These are phyloP conservation scores for Lunularia cruciata DNA, from an alignment of 225 moss, liverwort and hornwort species.

Conservation along the genomic window DNA sequence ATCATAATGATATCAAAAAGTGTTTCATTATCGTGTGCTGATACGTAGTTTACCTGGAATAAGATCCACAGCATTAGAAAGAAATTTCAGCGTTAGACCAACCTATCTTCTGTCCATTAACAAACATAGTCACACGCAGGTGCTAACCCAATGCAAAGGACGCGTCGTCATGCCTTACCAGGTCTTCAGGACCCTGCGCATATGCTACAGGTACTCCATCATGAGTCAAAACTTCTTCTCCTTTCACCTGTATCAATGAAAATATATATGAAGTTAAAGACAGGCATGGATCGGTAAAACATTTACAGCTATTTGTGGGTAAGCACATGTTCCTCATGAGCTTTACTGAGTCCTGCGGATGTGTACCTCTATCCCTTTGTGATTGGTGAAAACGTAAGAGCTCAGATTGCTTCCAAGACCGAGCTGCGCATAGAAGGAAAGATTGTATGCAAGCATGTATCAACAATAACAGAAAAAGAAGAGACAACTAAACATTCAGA, in stretches of 20 bases:
- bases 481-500: too few relatives aligned
- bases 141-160: slow-evolving; percentile 1
- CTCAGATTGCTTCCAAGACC: slow-evolving; percentile 80
- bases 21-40: slow-evolving; percentile 95
- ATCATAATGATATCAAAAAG: slow-evolving; percentile 90
- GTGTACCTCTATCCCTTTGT: slow-evolving; percentile 67
- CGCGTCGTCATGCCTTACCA: slow-evolving; percentile 30
- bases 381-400: slow-evolving; percentile 63
- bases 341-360: not conserved
- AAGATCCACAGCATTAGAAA: too few relatives aligned
- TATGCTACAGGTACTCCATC: slow-evolving; percentile 91
- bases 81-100: too few relatives aligned
- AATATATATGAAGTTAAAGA: not conserved
- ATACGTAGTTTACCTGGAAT: slow-evolving; percentile 88
- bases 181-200: slow-evolving; percentile 71
- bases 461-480: too few relatives aligned
- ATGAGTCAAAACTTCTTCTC: slow-evolving; percentile 76
- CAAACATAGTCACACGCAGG: not conserved
- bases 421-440: slow-evolving; percentile 43
- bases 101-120: too few relatives aligned
- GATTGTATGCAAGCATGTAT: not conserved
- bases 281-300: too few relatives aligned
- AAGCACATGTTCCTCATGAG: too few relatives aligned
- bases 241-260: slow-evolving; percentile 58
- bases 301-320: too few relatives aligned